These are phyloP conservation scores for Candida coleopterorum DNA, from an alignment of 805 yeast genomes.

Conservation along the genomic window DNA sequence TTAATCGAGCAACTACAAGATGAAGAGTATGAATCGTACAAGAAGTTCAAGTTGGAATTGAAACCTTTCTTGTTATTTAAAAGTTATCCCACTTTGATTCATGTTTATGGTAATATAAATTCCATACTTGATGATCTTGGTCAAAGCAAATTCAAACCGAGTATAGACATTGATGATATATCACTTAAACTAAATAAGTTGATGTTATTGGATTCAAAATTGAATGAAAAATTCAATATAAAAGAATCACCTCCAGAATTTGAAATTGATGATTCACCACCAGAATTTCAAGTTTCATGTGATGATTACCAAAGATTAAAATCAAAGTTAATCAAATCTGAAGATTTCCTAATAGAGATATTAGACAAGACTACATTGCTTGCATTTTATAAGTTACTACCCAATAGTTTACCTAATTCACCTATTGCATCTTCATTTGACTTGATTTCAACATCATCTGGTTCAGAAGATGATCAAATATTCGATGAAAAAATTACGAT, in stretches of 20 bases:
- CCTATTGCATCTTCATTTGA: conserved; percentile 16
- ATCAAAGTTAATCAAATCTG: not conserved
- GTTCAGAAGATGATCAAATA: conserved; percentile 13
- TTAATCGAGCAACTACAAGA: conserved; percentile 5
- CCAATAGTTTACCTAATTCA: conserved; percentile 9
- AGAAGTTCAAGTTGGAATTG: conserved; percentile 4
- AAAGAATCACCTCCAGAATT: not conserved
- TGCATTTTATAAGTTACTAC: conserved; percentile 14
- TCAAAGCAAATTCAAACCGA: conserved; percentile 10
- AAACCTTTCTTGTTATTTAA: conserved; percentile 12
- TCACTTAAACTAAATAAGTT: conserved; percentile 6
- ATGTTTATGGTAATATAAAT: conserved; percentile 10
- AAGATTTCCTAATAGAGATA: conserved; percentile 8
- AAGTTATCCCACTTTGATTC: conserved; percentile 13
- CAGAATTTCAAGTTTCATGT: not conserved
- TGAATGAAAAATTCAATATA: not conserved
- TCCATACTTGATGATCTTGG: conserved; percentile 12
- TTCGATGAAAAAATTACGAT: conserved; percentile 20
- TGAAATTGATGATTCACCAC: not conserved
- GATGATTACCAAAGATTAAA: not conserved
- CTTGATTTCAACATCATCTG: conserved; percentile 1
- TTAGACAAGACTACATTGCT: not conserved
- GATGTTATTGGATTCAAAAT: conserved; percentile 10
- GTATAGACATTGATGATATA: conserved; percentile 8
- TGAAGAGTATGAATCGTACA: conserved; percentile 4